phyloP scores from a whole-genome alignment of 352 stramenopile genomes.

The Thraustochytrium sp. region DNA sequence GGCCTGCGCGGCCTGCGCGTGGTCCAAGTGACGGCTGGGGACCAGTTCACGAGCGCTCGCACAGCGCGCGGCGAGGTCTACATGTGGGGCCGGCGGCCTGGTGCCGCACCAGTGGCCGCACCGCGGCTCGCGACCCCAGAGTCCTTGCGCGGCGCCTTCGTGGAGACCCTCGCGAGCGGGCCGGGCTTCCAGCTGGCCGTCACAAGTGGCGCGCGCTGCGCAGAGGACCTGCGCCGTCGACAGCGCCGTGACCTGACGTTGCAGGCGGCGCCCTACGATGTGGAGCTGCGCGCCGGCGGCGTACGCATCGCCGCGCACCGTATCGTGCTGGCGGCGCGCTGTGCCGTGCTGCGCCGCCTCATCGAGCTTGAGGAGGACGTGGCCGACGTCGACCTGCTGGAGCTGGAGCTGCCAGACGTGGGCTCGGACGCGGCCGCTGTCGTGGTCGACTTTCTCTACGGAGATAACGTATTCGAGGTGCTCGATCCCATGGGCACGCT shows the following conservation, averaged over 20 bases:
- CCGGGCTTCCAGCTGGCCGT: background rate
- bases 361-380: slow-evolving; percentile 28
- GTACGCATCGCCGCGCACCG: background rate
- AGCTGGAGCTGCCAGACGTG: background rate
- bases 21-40: slow-evolving; percentile 22
- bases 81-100: slow-evolving; percentile 37
- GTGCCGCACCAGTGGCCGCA: background rate
- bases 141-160: background rate
- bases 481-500: background rate
- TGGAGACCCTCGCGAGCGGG: background rate
- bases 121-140: background rate
- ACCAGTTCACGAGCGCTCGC: slow-evolving; percentile 20
- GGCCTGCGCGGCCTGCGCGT: background rate
- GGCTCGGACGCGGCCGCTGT: background rate
- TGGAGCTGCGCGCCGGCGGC: background rate
- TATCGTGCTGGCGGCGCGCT: background rate
- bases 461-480: background rate
- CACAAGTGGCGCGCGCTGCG: background rate
- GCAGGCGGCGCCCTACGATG: background rate
- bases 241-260: background rate
- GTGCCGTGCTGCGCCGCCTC: background rate
- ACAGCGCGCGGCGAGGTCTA: slow-evolving; percentile 18
- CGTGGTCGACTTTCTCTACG: slow-evolving; percentile 28
- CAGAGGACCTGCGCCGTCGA: background rate
- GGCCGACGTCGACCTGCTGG: background rate